Evolutionary conservation across 139 green algal genomes (phyloP).

Genomic region (Coelastrella sp.): DNA sequence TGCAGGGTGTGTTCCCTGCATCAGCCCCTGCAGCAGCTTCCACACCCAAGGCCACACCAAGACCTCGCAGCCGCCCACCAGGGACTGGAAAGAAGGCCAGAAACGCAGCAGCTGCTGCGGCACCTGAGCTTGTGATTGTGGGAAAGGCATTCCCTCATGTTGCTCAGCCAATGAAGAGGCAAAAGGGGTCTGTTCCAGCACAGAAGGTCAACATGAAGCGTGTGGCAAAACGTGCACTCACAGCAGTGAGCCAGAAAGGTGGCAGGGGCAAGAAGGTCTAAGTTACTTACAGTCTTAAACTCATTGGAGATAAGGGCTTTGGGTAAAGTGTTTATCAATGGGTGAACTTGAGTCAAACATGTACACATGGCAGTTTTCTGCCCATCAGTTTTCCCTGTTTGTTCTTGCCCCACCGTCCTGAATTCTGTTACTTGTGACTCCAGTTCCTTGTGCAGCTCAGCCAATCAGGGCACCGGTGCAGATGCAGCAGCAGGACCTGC

Average conservation of each 20-base stretch:
- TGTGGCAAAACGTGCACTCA: conserved; percentile 10
- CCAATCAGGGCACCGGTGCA: too few relatives aligned
- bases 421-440: too few relatives aligned
- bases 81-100: conserved; percentile 10
- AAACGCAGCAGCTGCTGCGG: not conserved
- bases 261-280: not conserved
- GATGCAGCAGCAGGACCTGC: too few relatives aligned
- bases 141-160: not conserved
- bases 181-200: conserved; percentile 12
- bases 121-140: conserved; percentile 10
- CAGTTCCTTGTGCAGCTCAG: too few relatives aligned
- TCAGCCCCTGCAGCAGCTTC: not conserved
- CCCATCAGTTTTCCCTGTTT: too few relatives aligned
- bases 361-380: too few relatives aligned
- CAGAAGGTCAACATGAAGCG: conserved; percentile 41
- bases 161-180: not conserved
- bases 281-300: not conserved
- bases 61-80: not conserved
- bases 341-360: too few relatives aligned
- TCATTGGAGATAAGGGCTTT: too few relatives aligned
- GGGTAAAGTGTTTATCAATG: too few relatives aligned
- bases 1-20: not conserved
- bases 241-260: not conserved
- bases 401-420: too few relatives aligned
- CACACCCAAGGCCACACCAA: not conserved